Evolutionary conservation across 176 grass and related monocot species (phyloP), one percentile per base, ranked within the genome.

Genomic region (Oryza meridionalis): DNA sequence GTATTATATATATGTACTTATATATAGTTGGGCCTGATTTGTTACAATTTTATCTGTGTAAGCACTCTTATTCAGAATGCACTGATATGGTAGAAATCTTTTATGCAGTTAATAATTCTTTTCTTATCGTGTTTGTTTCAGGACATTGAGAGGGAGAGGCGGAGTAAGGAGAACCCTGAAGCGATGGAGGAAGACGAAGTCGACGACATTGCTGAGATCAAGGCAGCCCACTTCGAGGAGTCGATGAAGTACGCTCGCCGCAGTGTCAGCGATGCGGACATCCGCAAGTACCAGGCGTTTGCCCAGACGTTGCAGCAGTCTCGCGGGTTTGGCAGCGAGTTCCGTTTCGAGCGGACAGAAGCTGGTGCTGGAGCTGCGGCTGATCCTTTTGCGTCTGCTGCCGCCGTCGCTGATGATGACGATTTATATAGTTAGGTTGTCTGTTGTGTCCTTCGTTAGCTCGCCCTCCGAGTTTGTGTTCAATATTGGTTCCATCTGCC

Each of bases 291-390:
- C 73, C 93, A 92, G 85, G 90, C 88, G 1, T 96, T 96, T 5
- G 93, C 93, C 3, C 93, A 92, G 80, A 92, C 93, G 6, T 55
- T 96, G 75, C 93, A 96, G 88, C 93, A 96, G 67, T 96, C 93
- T 2, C 87, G 93, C 5, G 93, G 93, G 21, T 84, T 96, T 1
- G 93, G 93, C 70, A 96, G 86, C 0, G 93, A 96, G 83, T 96
- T 96, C 88, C 93, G 93, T 43, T 96, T 96, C 0, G 88, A 92
- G 17, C 88, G 78, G 19, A 75, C 88, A 9, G 86, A 89, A 4
- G 42, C 79, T 1, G 80, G 65, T 65, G 64, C 73, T 0, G 81
- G 62, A 32, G 51, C 72, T 15, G 88, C 71, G 29, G 50, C 93
- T 0, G 90, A 92, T 69, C 88, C 88, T 10, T 95, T 92, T 33